Evolutionary conservation across 345 rosid species (phyloP), one percentile per base, ranked within the genome.

Genomic region (Murraya paniculata): DNA sequence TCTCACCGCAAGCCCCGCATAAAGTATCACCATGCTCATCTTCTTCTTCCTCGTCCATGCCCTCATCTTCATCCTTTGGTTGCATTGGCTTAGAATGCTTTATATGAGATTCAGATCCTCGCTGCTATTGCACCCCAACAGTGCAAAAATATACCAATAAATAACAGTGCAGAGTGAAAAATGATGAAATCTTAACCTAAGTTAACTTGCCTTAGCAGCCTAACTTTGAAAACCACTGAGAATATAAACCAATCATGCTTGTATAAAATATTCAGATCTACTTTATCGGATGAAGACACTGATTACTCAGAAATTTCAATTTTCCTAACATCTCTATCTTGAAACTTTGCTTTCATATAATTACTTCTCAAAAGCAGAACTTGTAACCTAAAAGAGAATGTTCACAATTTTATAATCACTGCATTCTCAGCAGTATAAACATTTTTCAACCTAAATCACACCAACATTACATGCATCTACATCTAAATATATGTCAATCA

Each of bases 1-100:
- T 92, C 84, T 92, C 93, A 31, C 93, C 92, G 76, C 97, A 93
- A 14, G 91, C 90, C 53, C 91, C 89, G 16, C 93, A 90, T 48
- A 88, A 73, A 39, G 91, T 85, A 25, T 90, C 90, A 31, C 91
- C 91, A 56, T 84, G 89, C 83, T 89, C 92, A 9, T 88, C 91
- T 2, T 86, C 93, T 0, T 86, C 93, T 58, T 88, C 88, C 71
- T 88, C 91, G 2, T 82, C 90, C 80, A 85, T 21, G 30, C 75
- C 88, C 53, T 83, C 93, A 14, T 85, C 89, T 53, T 88, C 93
- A 6, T 86, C 88, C 71, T 83, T 84, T 2, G 76, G 72, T 65
- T 80, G 85, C 11, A 66, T 22, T 35, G 79, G 67, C 74, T 85
- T 89, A 2, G 84, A 9, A 68, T 66, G 69, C 81, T 88, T 91